phyloP scores from a whole-genome alignment of 2,329 filamentous ascomycete species.

The Trichoderma afroharzianum region DNA sequence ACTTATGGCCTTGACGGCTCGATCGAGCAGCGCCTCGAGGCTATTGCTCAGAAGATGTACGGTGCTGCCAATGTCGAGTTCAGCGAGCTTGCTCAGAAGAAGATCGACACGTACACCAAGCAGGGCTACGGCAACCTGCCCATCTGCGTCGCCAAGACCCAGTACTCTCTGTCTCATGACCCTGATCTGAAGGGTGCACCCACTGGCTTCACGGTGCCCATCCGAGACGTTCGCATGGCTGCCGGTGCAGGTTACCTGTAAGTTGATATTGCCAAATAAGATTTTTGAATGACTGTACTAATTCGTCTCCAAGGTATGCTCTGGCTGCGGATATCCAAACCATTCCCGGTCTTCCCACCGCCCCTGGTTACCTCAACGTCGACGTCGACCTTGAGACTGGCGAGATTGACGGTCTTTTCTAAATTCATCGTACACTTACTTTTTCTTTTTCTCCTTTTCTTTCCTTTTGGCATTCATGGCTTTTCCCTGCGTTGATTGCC shows the following conservation, averaged over 20 bases:
- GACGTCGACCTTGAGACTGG: conserved; percentile 80
- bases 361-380: conserved; percentile 92
- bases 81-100: conserved; percentile 89
- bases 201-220: conserved; percentile 89
- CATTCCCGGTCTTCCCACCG: conserved; percentile 91
- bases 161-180: conserved; percentile 94
- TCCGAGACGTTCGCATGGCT: conserved; percentile 89
- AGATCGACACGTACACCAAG: conserved; percentile 89
- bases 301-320: conserved; percentile 62
- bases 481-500: neutral
- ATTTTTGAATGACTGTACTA: conserved; percentile 26
- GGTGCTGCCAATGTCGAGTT: conserved; percentile 87
- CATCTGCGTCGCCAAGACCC: conserved; percentile 97
- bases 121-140: conserved; percentile 92
- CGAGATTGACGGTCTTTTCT: conserved; percentile 87
- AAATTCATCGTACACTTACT: conserved; percentile 32
- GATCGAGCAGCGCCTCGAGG: conserved; percentile 85
- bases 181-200: conserved; percentile 92
- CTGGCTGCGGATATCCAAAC: conserved; percentile 97
- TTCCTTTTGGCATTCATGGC: neutral
- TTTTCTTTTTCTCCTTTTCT: neutral
- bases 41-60: conserved; percentile 91
- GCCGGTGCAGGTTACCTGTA: conserved; percentile 89
- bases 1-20: conserved; percentile 77
- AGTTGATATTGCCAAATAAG: conserved; percentile 34